A percentile compares a stretch with the other conserved stretches of the same genome.
Conservation (phyloP, 352 stramenopile species). For the Globisporangium irregulare region DNA sequence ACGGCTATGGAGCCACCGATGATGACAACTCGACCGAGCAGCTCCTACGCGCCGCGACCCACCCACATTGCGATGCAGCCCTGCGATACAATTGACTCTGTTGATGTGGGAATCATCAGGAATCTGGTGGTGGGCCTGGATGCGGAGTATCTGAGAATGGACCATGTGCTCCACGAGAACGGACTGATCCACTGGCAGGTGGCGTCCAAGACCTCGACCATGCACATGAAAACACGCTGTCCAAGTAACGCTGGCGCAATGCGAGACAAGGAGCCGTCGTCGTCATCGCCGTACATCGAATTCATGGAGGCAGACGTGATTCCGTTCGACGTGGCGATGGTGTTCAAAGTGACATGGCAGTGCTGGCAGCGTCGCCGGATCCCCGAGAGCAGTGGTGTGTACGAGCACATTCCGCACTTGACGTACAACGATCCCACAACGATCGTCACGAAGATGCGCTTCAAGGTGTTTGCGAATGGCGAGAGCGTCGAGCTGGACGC, state of each 20-base stretch:
- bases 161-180: conserved; percentile 4
- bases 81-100: background rate
- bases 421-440: background rate
- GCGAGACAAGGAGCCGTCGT: background rate
- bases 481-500: conserved; percentile 7
- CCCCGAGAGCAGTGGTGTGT: background rate
- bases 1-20: background rate
- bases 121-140: conserved; percentile 4
- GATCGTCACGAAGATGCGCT: conserved; percentile 4
- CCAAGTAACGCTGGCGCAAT: background rate
- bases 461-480: conserved; percentile 1
- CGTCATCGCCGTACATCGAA: conserved; percentile 5
- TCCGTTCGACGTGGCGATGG: conserved; percentile 8
- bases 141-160: conserved; percentile 1
- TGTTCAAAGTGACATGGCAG: conserved; percentile 8
- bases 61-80: conserved; percentile 4
- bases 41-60: background rate
- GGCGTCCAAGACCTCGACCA: background rate
- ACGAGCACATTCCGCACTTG: background rate
- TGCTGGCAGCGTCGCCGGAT: conserved; percentile 10
- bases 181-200: conserved; percentile 7
- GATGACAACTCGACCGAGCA: background rate
- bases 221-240: conserved; percentile 4
- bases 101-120: conserved; percentile 1
- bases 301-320: conserved; percentile 8